Evolutionary conservation across 768 basidiomycete species (phyloP).

Genomic region (Cantharellus anzutake): DNA sequence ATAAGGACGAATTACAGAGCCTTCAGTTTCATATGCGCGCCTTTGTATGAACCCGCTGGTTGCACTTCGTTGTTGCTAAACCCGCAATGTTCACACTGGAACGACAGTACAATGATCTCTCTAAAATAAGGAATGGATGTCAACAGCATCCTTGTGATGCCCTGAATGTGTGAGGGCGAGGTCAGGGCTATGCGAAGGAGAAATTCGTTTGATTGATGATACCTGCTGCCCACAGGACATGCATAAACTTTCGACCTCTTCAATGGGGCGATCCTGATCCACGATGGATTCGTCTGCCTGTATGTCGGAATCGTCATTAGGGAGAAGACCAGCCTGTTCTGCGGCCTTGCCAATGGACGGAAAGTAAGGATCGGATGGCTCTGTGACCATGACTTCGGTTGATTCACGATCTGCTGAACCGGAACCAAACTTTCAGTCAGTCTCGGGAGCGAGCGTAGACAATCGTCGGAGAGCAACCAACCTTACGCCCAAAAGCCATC

Average conservation of each 20-base stretch:
- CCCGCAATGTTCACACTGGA: slow-evolving; percentile 89
- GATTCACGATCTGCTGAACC: background rate
- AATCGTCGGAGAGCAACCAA: too few relatives aligned
- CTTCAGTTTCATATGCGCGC: slow-evolving; percentile 20
- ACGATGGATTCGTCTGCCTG: slow-evolving; percentile 8
- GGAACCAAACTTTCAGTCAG: background rate
- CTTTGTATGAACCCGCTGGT: slow-evolving; percentile 67
- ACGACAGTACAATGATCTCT: slow-evolving; percentile 92
- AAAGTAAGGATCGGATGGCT: slow-evolving; percentile 24
- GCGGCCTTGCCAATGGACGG: slow-evolving; percentile 40
- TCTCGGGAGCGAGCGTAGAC: background rate
- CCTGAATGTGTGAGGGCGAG: slow-evolving; percentile 31
- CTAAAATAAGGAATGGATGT: slow-evolving; percentile 91
- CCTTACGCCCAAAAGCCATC: too few relatives aligned
- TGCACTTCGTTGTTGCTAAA: slow-evolving; percentile 84
- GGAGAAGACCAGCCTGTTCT: slow-evolving; percentile 24
- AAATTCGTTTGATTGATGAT: background rate
- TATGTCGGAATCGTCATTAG: slow-evolving; percentile 14
- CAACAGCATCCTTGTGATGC: slow-evolving; percentile 68
- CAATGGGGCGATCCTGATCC: slow-evolving; percentile 44
- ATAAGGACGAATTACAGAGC: background rate
- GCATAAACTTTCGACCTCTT: slow-evolving; percentile 81
- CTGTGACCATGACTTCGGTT: background rate
- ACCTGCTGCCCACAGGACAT: slow-evolving; percentile 90
- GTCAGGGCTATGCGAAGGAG: background rate